Conservation (phyloP, 2,329 filamentous ascomycete genomes). For the Diplodia seriata region DNA sequence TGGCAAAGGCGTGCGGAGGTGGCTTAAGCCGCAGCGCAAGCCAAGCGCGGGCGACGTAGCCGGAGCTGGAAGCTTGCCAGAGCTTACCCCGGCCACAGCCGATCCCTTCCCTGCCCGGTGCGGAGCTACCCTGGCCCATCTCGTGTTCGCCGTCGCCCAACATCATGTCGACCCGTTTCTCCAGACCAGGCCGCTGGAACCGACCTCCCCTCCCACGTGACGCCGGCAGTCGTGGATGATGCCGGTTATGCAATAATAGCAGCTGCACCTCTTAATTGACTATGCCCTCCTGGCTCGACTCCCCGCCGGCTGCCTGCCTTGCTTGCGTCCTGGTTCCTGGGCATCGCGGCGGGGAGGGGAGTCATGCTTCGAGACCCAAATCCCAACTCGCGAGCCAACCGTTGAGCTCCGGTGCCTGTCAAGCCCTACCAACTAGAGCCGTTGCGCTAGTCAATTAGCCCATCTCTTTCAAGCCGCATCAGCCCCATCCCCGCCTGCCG, state of each 20-base stretch:
- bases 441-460: not conserved
- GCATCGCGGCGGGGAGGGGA: slow-evolving; percentile 4
- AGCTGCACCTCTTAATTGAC: slow-evolving; percentile 3
- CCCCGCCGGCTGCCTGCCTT: not conserved
- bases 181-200: slow-evolving; percentile 8
- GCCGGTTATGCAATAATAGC: not conserved
- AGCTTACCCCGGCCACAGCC: slow-evolving; percentile 11
- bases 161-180: not conserved
- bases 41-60: slow-evolving; percentile 6
- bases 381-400: not conserved
- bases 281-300: not conserved
- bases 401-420: not conserved
- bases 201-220: not conserved
- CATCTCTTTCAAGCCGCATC: slow-evolving; percentile 5
- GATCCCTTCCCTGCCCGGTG: slow-evolving; percentile 11
- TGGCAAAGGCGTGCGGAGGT: slow-evolving; percentile 24
- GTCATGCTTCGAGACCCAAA: not conserved
- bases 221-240: not conserved
- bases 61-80: slow-evolving; percentile 22
- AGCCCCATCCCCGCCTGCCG: not conserved
- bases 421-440: not conserved
- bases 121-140: slow-evolving; percentile 27
- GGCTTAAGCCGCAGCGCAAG: not conserved
- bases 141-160: slow-evolving; percentile 18
- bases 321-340: slow-evolving; percentile 4